Evolutionary conservation across 2,329 filamentous ascomycete species (phyloP), one percentile per base, ranked within the genome.

Genomic region (Sporothrix brasiliensis): DNA sequence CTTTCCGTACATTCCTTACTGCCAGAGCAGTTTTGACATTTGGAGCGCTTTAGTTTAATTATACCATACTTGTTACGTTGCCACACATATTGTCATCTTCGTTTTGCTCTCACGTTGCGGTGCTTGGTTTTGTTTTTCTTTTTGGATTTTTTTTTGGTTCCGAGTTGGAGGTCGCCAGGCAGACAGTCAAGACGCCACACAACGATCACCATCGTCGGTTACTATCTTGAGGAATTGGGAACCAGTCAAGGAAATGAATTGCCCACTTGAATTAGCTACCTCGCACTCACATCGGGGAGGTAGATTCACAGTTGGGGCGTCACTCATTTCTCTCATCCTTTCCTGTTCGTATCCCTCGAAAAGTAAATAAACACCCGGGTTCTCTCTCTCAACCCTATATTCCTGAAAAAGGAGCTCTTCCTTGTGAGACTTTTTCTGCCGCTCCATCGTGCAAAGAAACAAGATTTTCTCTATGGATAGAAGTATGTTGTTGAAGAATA

Each of bases 121-220:
- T 63, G n/a, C n/a, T 63, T 65, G 27, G 41, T 50, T 65, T 65
- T 49, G 19, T 44, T 34, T 65, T 65, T 65, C 13, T 65, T 47
- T 65, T 34, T 34, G 5, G 34, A 34, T 34, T 34, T 34, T 34
- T 34, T 49, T 65, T 65, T 65, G 50, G 41, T 39, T 44, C n/a
- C 56, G 2, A 61, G 56, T 6, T 24, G 19, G n/a, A 1, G 9
- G 2, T 61, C 27, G 56, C 56, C 56, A 61, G 56, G 56, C 56
- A 61, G 56, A 16, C 56, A 61, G 56, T 61, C 56, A 24, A 61
- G 56, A 61, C 56, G 56, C 56, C 56, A 61, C 56, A 61, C 56
- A 61, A 60, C 56, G 30, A 41, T 9, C 56, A 21, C 56, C 34
- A 41, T 24, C 34, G 34, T 44, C 56, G 19, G 53, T 56, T 56